These are phyloP conservation scores for Moringa oleifera DNA, from an alignment of 345 rosid species.

Conservation along the genomic window DNA sequence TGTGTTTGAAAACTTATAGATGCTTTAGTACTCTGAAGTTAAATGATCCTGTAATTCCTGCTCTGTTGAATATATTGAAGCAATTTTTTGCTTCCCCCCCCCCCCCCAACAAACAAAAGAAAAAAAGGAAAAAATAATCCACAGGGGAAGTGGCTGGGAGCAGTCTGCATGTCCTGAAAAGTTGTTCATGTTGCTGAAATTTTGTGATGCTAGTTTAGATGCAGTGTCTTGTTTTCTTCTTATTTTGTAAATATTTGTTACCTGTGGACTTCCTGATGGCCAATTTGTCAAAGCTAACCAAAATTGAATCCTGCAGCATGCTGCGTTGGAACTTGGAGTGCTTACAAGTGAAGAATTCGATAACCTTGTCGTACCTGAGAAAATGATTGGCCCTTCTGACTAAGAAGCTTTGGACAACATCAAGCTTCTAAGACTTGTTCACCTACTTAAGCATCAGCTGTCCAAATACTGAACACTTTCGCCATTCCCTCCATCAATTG, in stretches of 20 bases:
- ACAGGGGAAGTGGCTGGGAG: no score
- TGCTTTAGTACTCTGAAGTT: not conserved
- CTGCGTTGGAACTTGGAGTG: conserved; percentile 72
- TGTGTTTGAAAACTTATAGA: no score
- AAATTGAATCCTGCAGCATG: conserved; percentile 45
- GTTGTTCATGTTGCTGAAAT: not conserved
- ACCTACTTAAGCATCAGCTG: conserved; percentile 3
- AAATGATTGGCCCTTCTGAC: conserved; percentile 86
- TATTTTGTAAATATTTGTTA: no score
- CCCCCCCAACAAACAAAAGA: no score
- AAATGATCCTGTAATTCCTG: not conserved
- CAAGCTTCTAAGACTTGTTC: not conserved
- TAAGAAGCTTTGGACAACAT: conserved; percentile 17
- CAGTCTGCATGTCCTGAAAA: no score
- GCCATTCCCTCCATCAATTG: conserved; percentile 7
- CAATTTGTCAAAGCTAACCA: conserved; percentile 1
- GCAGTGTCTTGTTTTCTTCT: not conserved
- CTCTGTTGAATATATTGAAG: not conserved
- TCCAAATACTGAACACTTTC: conserved; percentile 3
- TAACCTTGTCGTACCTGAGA: conserved; percentile 86
- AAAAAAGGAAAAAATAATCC: no score
- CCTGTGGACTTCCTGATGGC: conserved; percentile 1
- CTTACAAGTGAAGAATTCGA: conserved; percentile 81
- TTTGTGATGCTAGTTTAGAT: conserved; percentile 2
- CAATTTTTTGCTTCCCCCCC: no score